Base-by-base conservation (phyloP, 2,329 filamentous ascomycete species). In the Verticillium nonalfalfae region DNA sequence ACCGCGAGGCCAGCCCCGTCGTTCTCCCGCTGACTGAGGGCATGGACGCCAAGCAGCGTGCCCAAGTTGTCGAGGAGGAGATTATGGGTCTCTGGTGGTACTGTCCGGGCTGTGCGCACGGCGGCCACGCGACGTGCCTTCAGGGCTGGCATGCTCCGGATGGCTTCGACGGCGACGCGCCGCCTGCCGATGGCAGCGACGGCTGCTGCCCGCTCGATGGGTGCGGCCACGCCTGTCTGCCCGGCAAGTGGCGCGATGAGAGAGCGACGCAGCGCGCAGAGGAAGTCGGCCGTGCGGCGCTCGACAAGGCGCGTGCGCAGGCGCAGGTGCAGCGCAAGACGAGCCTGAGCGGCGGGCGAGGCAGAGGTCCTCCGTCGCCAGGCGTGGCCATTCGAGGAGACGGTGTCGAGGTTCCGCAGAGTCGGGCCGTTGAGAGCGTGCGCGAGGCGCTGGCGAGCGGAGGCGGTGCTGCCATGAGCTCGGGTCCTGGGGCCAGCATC, bases 171-270 rank as follows among this genome's bases (percentile, higher is more conserved):
- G 65, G 68, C 34, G 35, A 65, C 4, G 62, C 64, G 4, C 63
- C 65, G 1, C 65, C 69, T 0, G 63, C 67, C 35, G 65, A 69
- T 0, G 64, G 67, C 36, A 81, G 80, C 36, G 83, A 81, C 57
- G 86, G 86, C 0, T 86, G 81, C 70, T 89, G 86, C 65, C 85
- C 86, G 1, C 72, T 86, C n/a, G 85, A 88, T 64, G 85, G 86
- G 0, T 89, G 86, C 68, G 81, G 85, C 3, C 86, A 89, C 66
- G 83, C 83, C 34, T 89, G 86, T 63, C 76, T 88, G 0, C 84
- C 85, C 0, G 83, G 84, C 0, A 75, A 75, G 39, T 86, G 84
- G 73, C 78, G 82, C 4, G 75, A 80, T 7, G 81, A 85, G 66
- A 76, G 69, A 1, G 73, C 70, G 33, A 77, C 76, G 0, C 75